Percentiles rank a stretch among this genome's conserved stretches.
Conservation (phyloP, 2,329 filamentous ascomycete species). For the Alternaria angustiovoidea region DNA sequence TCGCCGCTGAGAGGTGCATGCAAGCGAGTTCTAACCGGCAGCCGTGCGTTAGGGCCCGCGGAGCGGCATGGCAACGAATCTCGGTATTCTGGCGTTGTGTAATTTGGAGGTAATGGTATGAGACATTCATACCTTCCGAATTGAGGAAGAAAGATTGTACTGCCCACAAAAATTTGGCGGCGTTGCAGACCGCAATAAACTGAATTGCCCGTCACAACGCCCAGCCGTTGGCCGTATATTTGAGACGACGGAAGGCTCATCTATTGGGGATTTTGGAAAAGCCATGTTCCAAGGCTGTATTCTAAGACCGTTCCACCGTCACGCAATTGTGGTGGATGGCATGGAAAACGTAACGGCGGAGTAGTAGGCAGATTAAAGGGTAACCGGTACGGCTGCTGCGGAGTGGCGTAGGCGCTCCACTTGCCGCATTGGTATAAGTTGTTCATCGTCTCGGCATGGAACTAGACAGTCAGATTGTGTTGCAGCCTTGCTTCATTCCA, state of each 20-base stretch:
- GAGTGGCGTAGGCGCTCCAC: slow-evolving; percentile 8
- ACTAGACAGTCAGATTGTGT: background rate
- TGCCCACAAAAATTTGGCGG: background rate
- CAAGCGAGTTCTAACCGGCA: background rate
- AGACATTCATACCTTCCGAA: background rate
- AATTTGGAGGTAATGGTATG: background rate
- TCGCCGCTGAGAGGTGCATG: background rate
- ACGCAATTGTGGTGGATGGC: background rate
- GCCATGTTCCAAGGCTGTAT: background rate
- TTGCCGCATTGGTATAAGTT: slow-evolving; percentile 7
- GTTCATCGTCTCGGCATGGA: background rate
- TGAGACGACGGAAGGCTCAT: background rate
- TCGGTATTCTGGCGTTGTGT: background rate
- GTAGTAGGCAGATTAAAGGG: slow-evolving; percentile 1
- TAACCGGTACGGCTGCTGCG: background rate
- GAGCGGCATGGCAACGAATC: background rate
- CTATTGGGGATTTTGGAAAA: background rate
- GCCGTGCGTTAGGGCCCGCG: slow-evolving; percentile 1
- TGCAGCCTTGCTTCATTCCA: slow-evolving; percentile 2
- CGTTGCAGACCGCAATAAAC: background rate
- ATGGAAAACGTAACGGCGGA: background rate
- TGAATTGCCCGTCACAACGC: background rate
- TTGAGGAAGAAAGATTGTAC: background rate
- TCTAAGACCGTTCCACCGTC: background rate
- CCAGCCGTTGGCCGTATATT: background rate